Percentiles rank a stretch among this genome's conserved stretches.
Evolutionary conservation across 108 stramenopile species (phyloP).

Genomic region (Asterionellopsis glacialis): DNA sequence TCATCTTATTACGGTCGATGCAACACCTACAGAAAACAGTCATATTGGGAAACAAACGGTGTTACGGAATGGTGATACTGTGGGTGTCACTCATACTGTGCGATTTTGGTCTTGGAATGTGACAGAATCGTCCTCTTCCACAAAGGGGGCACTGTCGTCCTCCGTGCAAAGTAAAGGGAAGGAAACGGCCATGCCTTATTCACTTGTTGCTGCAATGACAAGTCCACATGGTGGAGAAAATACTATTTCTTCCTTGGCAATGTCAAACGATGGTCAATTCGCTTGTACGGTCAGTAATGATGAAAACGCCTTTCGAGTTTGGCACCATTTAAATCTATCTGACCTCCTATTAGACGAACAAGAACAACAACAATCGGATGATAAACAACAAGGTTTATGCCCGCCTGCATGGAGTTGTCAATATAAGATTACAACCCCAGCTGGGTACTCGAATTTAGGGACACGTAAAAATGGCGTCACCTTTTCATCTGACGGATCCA

Average conservation of each 20-base stretch:
- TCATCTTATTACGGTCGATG: slow-evolving; percentile 69
- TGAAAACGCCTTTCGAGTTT: slow-evolving; percentile 77
- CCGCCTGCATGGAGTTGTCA: slow-evolving; percentile 55
- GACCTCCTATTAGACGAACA: no score
- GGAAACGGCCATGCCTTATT: slow-evolving; percentile 30
- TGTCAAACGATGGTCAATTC: slow-evolving; percentile 39
- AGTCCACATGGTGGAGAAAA: slow-evolving; percentile 68
- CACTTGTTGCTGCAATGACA: slow-evolving; percentile 61
- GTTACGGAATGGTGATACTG: slow-evolving; percentile 8
- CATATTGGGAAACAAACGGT: slow-evolving; percentile 33
- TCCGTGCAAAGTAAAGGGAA: slow-evolving; percentile 15
- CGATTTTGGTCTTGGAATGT: slow-evolving; percentile 57
- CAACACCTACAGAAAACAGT: slow-evolving; percentile 54
- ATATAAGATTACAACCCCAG: slow-evolving; percentile 66
- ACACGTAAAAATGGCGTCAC: slow-evolving; percentile 27
- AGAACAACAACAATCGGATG: not conserved
- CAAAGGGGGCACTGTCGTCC: slow-evolving; percentile 10
- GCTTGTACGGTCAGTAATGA: slow-evolving; percentile 77
- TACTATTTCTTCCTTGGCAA: slow-evolving; percentile 46
- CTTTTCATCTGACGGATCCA: slow-evolving; percentile 72
- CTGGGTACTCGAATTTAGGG: slow-evolving; percentile 58
- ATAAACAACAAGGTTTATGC: not conserved
- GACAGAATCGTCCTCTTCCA: slow-evolving; percentile 5
- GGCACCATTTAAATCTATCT: slow-evolving; percentile 17
- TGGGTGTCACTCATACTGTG: slow-evolving; percentile 60